phyloP scores from a whole-genome alignment of 2,329 filamentous ascomycete genomes.

The Colletotrichum sojae region DNA sequence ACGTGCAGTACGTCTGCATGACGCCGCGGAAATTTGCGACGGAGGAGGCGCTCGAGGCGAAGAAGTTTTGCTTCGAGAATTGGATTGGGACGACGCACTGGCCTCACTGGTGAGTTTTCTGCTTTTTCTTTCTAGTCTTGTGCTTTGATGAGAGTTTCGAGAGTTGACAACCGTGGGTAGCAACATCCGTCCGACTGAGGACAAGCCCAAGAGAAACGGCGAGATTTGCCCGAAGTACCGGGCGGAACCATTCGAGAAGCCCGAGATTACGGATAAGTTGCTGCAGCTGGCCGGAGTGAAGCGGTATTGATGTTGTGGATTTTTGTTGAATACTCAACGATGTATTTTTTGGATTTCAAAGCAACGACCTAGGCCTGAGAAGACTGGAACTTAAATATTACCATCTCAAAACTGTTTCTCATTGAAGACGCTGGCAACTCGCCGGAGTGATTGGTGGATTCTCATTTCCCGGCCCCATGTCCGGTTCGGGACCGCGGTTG shows the following conservation, averaged over 20 bases:
- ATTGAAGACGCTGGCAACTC: not conserved
- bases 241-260: slow-evolving; percentile 45
- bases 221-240: slow-evolving; percentile 53
- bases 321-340: not conserved
- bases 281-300: slow-evolving; percentile 48
- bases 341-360: not conserved
- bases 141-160: not conserved
- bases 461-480: slow-evolving; percentile 2
- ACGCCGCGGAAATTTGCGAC: slow-evolving; percentile 53
- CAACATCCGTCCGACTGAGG: slow-evolving; percentile 53
- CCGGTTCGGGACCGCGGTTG: not conserved
- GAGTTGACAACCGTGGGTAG: slow-evolving; percentile 28
- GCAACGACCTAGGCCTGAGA: not conserved
- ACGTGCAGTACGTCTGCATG: slow-evolving; percentile 55
- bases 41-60: slow-evolving; percentile 43
- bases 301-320: slow-evolving; percentile 6
- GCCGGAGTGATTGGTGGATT: slow-evolving; percentile 25
- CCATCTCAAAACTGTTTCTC: too few species aligned
- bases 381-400: too few species aligned
- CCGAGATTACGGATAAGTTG: slow-evolving; percentile 45
- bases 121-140: not conserved
- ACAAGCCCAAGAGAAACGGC: slow-evolving; percentile 53
- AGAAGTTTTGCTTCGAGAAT: slow-evolving; percentile 44
- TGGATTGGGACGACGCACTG: slow-evolving; percentile 49
- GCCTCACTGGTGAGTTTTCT: slow-evolving; percentile 45